These are phyloP conservation scores for Leccinum subgranulosum DNA, from an alignment of 768 basidiomycete genomes.

Conservation along the genomic window DNA sequence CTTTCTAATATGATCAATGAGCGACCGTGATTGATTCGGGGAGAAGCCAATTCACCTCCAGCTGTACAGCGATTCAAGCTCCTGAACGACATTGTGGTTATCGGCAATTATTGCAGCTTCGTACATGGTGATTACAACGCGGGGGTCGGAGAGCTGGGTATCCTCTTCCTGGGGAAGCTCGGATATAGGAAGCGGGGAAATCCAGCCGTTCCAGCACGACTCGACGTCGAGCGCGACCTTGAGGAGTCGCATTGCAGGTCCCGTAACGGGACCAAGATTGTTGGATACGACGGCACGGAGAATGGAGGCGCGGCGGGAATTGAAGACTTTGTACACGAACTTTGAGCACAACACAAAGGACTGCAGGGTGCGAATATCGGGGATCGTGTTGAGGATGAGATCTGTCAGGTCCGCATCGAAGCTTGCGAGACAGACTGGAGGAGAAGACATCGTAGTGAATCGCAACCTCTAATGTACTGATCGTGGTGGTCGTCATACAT, in stretches of 20 bases:
- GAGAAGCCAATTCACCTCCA: constrained; percentile 15
- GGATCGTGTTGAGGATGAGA: constrained; percentile 5
- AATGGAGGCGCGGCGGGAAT: constrained; percentile 7
- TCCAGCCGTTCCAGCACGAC: constrained; percentile 12
- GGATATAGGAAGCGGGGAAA: constrained; percentile 5
- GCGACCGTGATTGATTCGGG: neutral
- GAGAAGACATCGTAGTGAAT: neutral
- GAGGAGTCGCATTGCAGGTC: constrained; percentile 16
- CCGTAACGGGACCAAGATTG: constrained; percentile 7
- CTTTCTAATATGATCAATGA: constrained; percentile 25
- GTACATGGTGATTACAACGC: constrained; percentile 1
- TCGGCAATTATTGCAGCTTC: constrained; percentile 9
- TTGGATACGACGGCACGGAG: constrained; percentile 15
- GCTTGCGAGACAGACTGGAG: neutral
- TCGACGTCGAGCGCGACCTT: constrained; percentile 12
- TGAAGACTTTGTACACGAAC: constrained; percentile 17
- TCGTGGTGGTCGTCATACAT: neutral
- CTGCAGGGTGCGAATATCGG: constrained; percentile 10
- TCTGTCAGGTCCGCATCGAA: constrained; percentile 16
- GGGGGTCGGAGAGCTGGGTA: neutral
- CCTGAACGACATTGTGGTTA: constrained; percentile 14
- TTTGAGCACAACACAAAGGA: constrained; percentile 15
- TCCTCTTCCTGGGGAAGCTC: constrained; percentile 14
- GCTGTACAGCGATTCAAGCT: constrained; percentile 17
- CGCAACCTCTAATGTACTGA: neutral